These are phyloP conservation scores for Coleophoma crateriformis DNA, from an alignment of 2,329 filamentous ascomycete genomes.

Conservation along the genomic window DNA sequence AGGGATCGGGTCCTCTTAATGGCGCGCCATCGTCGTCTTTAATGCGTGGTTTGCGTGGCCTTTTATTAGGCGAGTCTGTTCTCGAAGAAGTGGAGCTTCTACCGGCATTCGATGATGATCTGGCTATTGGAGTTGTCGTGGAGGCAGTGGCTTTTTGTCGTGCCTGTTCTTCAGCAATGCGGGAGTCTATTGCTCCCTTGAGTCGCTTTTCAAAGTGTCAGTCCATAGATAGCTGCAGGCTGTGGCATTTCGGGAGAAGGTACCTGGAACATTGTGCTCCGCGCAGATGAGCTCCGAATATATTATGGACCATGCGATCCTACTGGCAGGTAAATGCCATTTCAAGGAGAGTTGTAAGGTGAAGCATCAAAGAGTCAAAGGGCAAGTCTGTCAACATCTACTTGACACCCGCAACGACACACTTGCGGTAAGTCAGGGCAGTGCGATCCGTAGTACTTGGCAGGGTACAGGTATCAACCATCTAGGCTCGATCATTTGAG, in stretches of 20 bases:
- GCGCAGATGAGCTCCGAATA: conserved; percentile 1
- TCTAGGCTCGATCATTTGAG: too few species aligned
- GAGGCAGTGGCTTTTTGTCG: conserved; percentile 44
- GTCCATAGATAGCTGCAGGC: too few species aligned
- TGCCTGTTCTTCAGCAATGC: conserved; percentile 87
- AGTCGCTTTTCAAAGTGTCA: conserved; percentile 52
- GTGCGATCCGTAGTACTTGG: too few species aligned
- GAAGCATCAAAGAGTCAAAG: too few species aligned
- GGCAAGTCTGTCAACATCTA: too few species aligned
- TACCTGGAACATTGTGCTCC: conserved; percentile 27
- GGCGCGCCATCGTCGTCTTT: conserved; percentile 21
- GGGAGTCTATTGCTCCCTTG: conserved; percentile 78
- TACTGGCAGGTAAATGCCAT: too few species aligned
- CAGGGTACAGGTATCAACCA: too few species aligned
- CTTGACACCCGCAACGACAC: too few species aligned
- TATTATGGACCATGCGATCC: background rate
- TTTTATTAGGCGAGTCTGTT: conserved; percentile 20
- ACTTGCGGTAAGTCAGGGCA: too few species aligned
- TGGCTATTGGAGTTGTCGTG: conserved; percentile 29
- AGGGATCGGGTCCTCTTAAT: conserved; percentile 60
- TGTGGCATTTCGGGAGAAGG: background rate
- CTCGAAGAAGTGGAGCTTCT: conserved; percentile 12
- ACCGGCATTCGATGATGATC: conserved; percentile 32
- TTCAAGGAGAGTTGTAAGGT: too few species aligned
- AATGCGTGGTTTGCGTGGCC: conserved; percentile 17